Evolutionary conservation across 169 alveolate genomes (phyloP).

Genomic region (Ichthyophthirius multifiliis): DNA sequence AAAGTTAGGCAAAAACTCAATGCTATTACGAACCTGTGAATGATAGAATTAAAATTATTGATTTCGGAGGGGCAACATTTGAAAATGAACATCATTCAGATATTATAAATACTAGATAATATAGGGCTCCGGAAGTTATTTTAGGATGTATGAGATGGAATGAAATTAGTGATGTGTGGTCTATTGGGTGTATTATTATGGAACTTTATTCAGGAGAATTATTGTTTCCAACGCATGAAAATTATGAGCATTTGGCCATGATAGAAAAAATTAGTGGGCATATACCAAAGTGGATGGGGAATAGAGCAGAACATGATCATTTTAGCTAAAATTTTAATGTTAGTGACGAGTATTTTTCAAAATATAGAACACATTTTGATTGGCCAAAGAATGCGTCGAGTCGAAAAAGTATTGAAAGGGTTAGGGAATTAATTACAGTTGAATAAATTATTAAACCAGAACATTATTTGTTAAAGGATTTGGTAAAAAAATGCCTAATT

Average conservation of each 20-base stretch:
- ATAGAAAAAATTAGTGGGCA: constrained; percentile 86
- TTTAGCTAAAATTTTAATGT: background rate
- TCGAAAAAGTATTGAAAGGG: background rate
- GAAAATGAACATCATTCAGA: constrained; percentile 94
- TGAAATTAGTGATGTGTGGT: constrained; percentile 95
- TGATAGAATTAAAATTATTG: constrained; percentile 92
- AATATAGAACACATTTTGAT: background rate
- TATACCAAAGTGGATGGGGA: constrained; percentile 84
- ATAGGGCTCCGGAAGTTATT: constrained; percentile 98
- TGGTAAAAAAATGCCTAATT: constrained; percentile 47
- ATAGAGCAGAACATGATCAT: background rate
- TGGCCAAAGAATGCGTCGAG: constrained; percentile 26
- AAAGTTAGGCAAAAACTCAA: too few relatives aligned
- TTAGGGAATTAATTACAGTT: constrained; percentile 19
- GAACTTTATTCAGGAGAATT: constrained; percentile 73
- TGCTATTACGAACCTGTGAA: background rate
- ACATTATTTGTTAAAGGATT: constrained; percentile 47
- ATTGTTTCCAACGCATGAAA: constrained; percentile 93
- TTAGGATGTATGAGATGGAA: constrained; percentile 91
- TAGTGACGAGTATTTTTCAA: background rate
- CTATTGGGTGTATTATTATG: constrained; percentile 93
- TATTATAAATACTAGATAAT: constrained; percentile 97
- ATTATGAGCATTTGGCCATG: constrained; percentile 94
- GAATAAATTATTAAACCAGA: constrained; percentile 12
- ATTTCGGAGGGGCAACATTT: constrained; percentile 98